These are phyloP conservation scores for Curvularia spicifera DNA, from an alignment of 2,329 filamentous ascomycete genomes.

Conservation along the genomic window DNA sequence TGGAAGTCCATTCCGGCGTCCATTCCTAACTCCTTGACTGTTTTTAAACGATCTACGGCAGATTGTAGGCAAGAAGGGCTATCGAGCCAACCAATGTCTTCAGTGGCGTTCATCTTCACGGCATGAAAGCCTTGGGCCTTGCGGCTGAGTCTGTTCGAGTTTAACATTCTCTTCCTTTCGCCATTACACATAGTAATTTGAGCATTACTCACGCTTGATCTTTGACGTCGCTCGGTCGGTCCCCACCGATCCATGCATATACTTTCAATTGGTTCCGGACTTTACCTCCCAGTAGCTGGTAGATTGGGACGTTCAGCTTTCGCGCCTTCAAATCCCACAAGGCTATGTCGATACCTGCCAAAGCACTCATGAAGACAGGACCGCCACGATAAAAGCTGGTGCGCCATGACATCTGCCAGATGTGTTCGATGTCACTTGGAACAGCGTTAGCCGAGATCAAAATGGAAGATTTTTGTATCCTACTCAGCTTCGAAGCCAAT, in stretches of 20 bases:
- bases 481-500: slow-evolving; percentile 74
- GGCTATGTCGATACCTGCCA: slow-evolving; percentile 79
- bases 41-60: slow-evolving; percentile 70
- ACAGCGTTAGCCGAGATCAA: background rate
- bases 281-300: slow-evolving; percentile 76
- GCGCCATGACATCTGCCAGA: slow-evolving; percentile 78
- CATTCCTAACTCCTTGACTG: slow-evolving; percentile 72
- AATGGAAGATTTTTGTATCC: slow-evolving; percentile 5
- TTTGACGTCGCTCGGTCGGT: slow-evolving; percentile 71
- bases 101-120: slow-evolving; percentile 82
- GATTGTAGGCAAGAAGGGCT: slow-evolving; percentile 68
- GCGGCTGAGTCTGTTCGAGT: slow-evolving; percentile 57
- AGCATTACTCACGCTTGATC: slow-evolving; percentile 60
- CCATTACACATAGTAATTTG: background rate
- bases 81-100: slow-evolving; percentile 78
- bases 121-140: slow-evolving; percentile 68
- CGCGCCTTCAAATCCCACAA: slow-evolving; percentile 78
- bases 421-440: slow-evolving; percentile 76
- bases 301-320: slow-evolving; percentile 70
- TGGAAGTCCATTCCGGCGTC: slow-evolving; percentile 81
- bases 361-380: slow-evolving; percentile 79
- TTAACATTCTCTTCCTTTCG: background rate
- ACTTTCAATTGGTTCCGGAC: slow-evolving; percentile 73
- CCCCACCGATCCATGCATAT: slow-evolving; percentile 80
- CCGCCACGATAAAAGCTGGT: slow-evolving; percentile 76